A percentile compares a stretch with the other conserved stretches of the same genome.
phyloP scores from a whole-genome alignment of 805 yeast genomes.

The Kuraishia floccosa region DNA sequence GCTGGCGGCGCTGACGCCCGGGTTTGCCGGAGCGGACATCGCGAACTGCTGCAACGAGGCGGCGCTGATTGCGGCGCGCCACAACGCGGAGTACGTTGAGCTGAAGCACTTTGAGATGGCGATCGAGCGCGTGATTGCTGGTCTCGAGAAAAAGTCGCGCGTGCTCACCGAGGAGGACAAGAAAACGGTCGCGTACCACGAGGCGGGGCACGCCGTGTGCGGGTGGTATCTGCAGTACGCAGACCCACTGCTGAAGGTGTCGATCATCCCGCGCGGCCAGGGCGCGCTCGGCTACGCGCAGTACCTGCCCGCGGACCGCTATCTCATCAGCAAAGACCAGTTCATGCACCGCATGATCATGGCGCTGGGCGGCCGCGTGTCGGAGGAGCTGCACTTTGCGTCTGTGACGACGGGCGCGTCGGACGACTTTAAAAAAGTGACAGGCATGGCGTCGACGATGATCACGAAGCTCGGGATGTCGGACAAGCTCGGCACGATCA shows the following conservation, averaged over 20 bases:
- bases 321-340: constrained; percentile 66
- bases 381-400: constrained; percentile 85
- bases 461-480: constrained; percentile 92
- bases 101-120: constrained; percentile 87
- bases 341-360: constrained; percentile 85
- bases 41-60: constrained; percentile 97
- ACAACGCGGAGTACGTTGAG: constrained; percentile 56
- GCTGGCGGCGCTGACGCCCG: constrained; percentile 93
- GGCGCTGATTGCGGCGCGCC: constrained; percentile 92
- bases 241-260: constrained; percentile 89
- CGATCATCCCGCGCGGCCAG: constrained; percentile 94
- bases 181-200: constrained; percentile 90
- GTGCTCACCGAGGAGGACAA: constrained; percentile 80
- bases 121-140: constrained; percentile 94
- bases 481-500: constrained; percentile 70
- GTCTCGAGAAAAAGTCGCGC: constrained; percentile 83
- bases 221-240: constrained; percentile 93
- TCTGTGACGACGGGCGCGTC: constrained; percentile 95
- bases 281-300: constrained; percentile 98
- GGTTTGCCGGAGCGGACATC: constrained; percentile 97
- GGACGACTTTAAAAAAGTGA: constrained; percentile 93
- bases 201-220: constrained; percentile 98
- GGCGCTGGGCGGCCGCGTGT: constrained; percentile 96
- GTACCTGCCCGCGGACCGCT: constrained; percentile 88
- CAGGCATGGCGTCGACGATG: constrained; percentile 89